phyloP scores from a whole-genome alignment of 257 asterid genomes.

The Nicotiana otophora region DNA sequence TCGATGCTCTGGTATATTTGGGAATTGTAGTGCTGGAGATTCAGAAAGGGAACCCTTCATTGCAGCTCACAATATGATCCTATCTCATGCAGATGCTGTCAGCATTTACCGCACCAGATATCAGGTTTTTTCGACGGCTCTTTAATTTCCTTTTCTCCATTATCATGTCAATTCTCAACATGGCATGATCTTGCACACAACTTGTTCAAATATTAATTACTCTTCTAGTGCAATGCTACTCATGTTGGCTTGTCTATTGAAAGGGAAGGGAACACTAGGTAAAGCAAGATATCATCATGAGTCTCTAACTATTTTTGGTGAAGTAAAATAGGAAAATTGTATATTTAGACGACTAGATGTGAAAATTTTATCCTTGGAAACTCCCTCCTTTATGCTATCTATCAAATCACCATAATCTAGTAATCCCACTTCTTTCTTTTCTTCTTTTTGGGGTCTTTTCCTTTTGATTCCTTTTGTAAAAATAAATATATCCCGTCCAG shows the following conservation, averaged over 20 bases:
- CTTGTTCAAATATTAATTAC: background rate
- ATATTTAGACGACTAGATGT: background rate
- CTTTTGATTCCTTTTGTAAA: too few relatives aligned
- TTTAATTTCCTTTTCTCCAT: background rate
- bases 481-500: too few relatives aligned
- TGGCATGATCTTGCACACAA: background rate
- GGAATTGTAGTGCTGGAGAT: constrained; percentile 48
- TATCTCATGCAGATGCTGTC: constrained; percentile 51
- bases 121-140: constrained; percentile 30
- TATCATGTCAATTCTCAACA: background rate
- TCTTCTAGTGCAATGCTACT: background rate
- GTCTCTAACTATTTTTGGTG: background rate
- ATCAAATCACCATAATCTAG: background rate
- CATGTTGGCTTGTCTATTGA: background rate
- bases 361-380: background rate
- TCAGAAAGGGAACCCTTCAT: constrained; percentile 50
- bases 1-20: constrained; percentile 44
- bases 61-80: constrained; percentile 63
- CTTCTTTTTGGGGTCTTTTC: background rate
- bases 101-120: constrained; percentile 39
- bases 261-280: background rate
- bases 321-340: background rate
- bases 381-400: background rate
- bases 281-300: background rate
- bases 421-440: background rate